Evolutionary conservation across 2,329 filamentous ascomycete species (phyloP).

Genomic region (Dactylellina haptotyla): DNA sequence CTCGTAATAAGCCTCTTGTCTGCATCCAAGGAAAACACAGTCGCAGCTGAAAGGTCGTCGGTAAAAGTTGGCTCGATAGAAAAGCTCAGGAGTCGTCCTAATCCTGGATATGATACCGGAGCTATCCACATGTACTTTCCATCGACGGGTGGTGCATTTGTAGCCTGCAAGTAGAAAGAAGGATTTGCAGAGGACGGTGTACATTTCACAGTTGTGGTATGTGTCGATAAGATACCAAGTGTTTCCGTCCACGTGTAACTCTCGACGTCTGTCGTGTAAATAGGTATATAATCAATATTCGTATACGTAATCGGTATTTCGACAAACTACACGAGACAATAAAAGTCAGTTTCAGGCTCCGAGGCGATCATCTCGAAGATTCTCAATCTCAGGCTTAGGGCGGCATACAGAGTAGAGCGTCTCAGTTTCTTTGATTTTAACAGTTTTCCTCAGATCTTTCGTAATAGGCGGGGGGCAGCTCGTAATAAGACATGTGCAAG

Average conservation of each 20-base stretch:
- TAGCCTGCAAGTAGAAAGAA: constrained; percentile 36
- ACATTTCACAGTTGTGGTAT: constrained; percentile 35
- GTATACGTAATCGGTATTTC: constrained; percentile 20
- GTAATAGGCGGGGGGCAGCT: constrained; percentile 7
- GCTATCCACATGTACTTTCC: constrained; percentile 36
- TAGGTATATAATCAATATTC: constrained; percentile 23
- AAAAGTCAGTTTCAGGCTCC: not conserved
- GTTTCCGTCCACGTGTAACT: not conserved
- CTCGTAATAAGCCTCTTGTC: constrained; percentile 1
- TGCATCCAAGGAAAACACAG: constrained; percentile 34
- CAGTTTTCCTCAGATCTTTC: constrained; percentile 22
- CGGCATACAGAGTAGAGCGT: constrained; percentile 6
- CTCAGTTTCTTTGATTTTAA: constrained; percentile 1
- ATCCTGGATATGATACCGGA: not conserved
- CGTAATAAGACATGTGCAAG: constrained; percentile 31
- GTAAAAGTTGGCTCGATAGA: constrained; percentile 20
- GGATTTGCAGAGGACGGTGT: constrained; percentile 22
- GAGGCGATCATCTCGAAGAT: too few relatives aligned
- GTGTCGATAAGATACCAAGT: constrained; percentile 9
- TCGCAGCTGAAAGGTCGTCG: constrained; percentile 4
- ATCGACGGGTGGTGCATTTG: constrained; percentile 16
- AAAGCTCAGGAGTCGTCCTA: constrained; percentile 16
- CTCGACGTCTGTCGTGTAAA: not conserved
- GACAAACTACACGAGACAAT: not conserved
- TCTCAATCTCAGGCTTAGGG: too few relatives aligned